Evolutionary conservation across 108 stramenopile species (phyloP), one percentile per base, ranked within the genome.

Genomic region (Cyclotella sp.): DNA sequence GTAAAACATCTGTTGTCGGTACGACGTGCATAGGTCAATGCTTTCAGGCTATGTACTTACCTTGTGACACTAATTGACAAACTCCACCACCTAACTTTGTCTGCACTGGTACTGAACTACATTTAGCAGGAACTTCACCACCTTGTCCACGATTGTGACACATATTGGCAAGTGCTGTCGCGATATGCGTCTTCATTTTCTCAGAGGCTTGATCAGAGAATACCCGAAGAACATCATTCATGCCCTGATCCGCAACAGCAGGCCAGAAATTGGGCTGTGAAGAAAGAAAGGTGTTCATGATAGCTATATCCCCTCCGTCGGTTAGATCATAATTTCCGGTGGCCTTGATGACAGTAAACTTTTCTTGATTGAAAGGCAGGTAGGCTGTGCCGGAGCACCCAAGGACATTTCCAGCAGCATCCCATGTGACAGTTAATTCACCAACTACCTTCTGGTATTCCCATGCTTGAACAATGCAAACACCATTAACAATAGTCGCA

Each of bases 401-500:
- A 19, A 72, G 44, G n/a, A 88, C 79, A 60, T 68, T 63, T 13
- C 87, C 87, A 39, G 66, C 52, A n/a, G 24, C 70, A 70, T 88
- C 84, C 55, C 83, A 88, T 22, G 51, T 70, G 18, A 85, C 68
- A 21, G 57, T 39, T 6, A 88, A 24, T 19, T 61, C 46, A 9
- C 85, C 83, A 57, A 88, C 55, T 9, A 52, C 64, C 27, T 84
- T 63, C 22, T 46, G 53, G 57, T 86, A 86, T 43, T 89, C 85
- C 83, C 85, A 89, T 14, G 83, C 83, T 41, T 74, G 73, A 19
- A 84, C 88, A 29, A 89, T 71, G 63, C 88, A 89, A 21, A 72
- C 78, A 12, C 42, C 74, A n/a, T 43, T 45, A 15, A 55, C 44
- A n/a, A 61, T 68, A 16, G 82, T 86, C 8, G 85, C 77, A 44